These are phyloP conservation scores for Aureobasidium sp. DNA, from an alignment of 2,329 filamentous ascomycete species.

Conservation along the genomic window DNA sequence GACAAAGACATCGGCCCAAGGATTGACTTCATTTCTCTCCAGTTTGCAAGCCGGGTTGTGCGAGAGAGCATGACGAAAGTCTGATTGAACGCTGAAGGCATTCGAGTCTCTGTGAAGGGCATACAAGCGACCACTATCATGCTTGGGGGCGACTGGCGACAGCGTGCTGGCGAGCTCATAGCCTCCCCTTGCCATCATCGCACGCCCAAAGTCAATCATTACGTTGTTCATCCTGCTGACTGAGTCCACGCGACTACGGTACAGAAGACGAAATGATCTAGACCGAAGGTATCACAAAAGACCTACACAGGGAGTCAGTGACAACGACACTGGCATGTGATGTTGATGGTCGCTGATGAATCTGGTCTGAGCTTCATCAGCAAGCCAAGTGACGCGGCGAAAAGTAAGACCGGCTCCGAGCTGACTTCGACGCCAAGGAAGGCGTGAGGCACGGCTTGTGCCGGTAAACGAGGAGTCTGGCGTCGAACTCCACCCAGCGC, in stretches of 20 bases:
- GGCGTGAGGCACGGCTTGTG: neutral
- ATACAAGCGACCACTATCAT: slow-evolving; percentile 57
- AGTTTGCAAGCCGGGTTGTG: slow-evolving; percentile 42
- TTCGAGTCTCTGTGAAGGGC: slow-evolving; percentile 66
- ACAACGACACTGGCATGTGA: slow-evolving; percentile 3
- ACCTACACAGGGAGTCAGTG: slow-evolving; percentile 1
- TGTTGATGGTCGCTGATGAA: neutral
- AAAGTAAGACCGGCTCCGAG: slow-evolving; percentile 1
- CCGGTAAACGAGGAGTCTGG: slow-evolving; percentile 6
- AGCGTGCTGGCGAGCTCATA: slow-evolving; percentile 67
- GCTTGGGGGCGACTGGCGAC: slow-evolving; percentile 57
- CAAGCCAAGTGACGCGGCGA: neutral
- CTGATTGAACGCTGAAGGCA: slow-evolving; percentile 53
- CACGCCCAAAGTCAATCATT: slow-evolving; percentile 64
- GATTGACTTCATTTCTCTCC: slow-evolving; percentile 54
- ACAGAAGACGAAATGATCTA: neutral
- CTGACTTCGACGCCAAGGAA: neutral
- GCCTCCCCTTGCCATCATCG: slow-evolving; percentile 58
- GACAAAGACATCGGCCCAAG: slow-evolving; percentile 82
- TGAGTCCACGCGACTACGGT: neutral
- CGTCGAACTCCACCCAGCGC: neutral
- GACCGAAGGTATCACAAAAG: neutral
- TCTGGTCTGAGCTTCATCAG: neutral
- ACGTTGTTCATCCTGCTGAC: slow-evolving; percentile 53
- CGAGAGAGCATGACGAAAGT: slow-evolving; percentile 64